These are phyloP conservation scores for Starmerella scarabaei DNA, from an alignment of 805 yeast genomes.

Conservation along the genomic window DNA sequence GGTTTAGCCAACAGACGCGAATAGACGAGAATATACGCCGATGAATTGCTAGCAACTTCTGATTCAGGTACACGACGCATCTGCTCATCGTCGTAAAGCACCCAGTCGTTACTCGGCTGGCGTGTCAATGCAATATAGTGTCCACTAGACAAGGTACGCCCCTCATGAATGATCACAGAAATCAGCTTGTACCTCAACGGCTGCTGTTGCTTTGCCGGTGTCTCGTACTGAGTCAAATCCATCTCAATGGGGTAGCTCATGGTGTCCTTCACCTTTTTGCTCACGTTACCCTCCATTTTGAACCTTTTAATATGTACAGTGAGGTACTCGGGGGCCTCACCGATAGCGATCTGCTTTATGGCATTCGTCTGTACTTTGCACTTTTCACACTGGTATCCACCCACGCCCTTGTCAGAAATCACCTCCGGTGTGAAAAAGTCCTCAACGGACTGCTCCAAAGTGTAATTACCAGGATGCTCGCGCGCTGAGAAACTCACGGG, in stretches of 20 bases:
- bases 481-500: slow-evolving; percentile 54
- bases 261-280: slow-evolving; percentile 69
- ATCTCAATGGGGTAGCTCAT: slow-evolving; percentile 68
- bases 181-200: slow-evolving; percentile 57
- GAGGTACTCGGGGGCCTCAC: slow-evolving; percentile 76
- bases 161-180: slow-evolving; percentile 86
- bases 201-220: slow-evolving; percentile 18
- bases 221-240: slow-evolving; percentile 49
- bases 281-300: slow-evolving; percentile 52
- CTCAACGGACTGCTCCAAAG: slow-evolving; percentile 59
- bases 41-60: slow-evolving; percentile 65
- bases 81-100: slow-evolving; percentile 86
- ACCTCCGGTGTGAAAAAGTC: slow-evolving; percentile 78
- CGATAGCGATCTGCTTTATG: slow-evolving; percentile 56
- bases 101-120: slow-evolving; percentile 89
- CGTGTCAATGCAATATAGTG: slow-evolving; percentile 85
- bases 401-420: slow-evolving; percentile 28
- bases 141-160: slow-evolving; percentile 82
- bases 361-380: slow-evolving; percentile 73
- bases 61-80: slow-evolving; percentile 59
- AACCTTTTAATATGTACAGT: slow-evolving; percentile 82
- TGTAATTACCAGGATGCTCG: slow-evolving; percentile 29
- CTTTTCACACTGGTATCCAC: slow-evolving; percentile 62
- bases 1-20: slow-evolving; percentile 35
- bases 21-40: slow-evolving; percentile 83